Evolutionary conservation across 257 asterid genomes (phyloP).

Genomic region (Thymus quinquecostatus): DNA sequence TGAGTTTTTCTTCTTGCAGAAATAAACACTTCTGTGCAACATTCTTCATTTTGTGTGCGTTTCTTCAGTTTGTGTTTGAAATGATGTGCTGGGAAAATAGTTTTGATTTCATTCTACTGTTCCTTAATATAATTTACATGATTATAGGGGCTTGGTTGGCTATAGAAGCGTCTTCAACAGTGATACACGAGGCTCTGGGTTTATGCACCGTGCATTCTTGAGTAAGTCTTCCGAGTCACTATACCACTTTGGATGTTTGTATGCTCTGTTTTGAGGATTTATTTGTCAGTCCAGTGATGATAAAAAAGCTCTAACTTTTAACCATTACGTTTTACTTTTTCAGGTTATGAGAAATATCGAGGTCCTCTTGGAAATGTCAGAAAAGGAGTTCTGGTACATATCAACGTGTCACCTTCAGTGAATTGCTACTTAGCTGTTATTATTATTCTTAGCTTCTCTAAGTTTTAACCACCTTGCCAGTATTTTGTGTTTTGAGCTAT

Average conservation of each 20-base stretch:
- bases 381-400: slow-evolving; percentile 90
- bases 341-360: slow-evolving; percentile 90
- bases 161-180: slow-evolving; percentile 98
- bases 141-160: slow-evolving; percentile 92
- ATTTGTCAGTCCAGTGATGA: too few relatives aligned
- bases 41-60: slow-evolving; percentile 1
- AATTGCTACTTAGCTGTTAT: slow-evolving; percentile 14
- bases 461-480: slow-evolving; percentile 5
- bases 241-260: slow-evolving; percentile 16
- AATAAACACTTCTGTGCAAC: neutral
- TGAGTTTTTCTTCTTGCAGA: slow-evolving; percentile 8
- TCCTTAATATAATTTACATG: slow-evolving; percentile 14
- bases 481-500: slow-evolving; percentile 6
- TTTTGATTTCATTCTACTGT: neutral
- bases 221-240: slow-evolving; percentile 49
- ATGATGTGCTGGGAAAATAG: neutral
- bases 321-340: neutral
- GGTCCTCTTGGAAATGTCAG: slow-evolving; percentile 99
- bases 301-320: too few relatives aligned
- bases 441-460: neutral
- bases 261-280: neutral
- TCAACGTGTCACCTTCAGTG: slow-evolving; percentile 15
- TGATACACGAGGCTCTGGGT: slow-evolving; percentile 95
- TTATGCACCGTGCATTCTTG: slow-evolving; percentile 98
- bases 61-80: slow-evolving; percentile 12